These are phyloP conservation scores for Gossypium longicalyx DNA, from an alignment of 345 rosid species.

Conservation along the genomic window DNA sequence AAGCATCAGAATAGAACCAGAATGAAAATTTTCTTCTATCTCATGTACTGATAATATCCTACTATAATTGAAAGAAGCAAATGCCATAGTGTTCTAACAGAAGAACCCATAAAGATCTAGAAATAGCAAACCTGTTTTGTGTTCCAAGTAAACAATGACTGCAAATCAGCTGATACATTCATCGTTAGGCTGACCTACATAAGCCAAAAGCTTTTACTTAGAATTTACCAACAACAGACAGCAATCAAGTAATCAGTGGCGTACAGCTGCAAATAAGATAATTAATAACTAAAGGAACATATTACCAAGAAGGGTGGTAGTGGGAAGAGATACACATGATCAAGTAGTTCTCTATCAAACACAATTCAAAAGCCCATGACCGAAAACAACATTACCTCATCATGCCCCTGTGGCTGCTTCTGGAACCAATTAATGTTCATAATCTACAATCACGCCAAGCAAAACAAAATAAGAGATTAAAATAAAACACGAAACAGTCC, in stretches of 20 bases:
- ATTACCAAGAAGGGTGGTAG: not conserved
- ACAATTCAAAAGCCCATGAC: not conserved
- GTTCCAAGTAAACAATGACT: slow-evolving; percentile 93
- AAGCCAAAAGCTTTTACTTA: slow-evolving; percentile 12
- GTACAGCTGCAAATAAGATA: not conserved
- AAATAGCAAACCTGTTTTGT: slow-evolving; percentile 77
- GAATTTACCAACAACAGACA: slow-evolving; percentile 8
- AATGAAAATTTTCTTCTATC: not conserved
- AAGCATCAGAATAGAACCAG: not conserved
- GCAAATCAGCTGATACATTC: slow-evolving; percentile 82
- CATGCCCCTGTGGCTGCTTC: slow-evolving; percentile 84
- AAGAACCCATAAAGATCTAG: not conserved
- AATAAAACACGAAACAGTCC: slow-evolving; percentile 2
- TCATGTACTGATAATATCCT: not conserved
- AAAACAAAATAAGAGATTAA: slow-evolving; percentile 20
- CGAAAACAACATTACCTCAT: slow-evolving; percentile 54
- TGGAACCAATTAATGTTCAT: slow-evolving; percentile 82
- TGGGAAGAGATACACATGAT: not conserved
- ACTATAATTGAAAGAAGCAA: not conserved
- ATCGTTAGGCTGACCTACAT: slow-evolving; percentile 83
- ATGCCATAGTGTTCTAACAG: not conserved
- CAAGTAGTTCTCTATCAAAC: not conserved
- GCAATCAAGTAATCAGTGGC: not conserved
- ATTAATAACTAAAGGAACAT: not conserved
- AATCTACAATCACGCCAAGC: slow-evolving; percentile 45